A percentile compares a stretch with the other conserved stretches of the same genome.
phyloP scores from a whole-genome alignment of 768 basidiomycete species.

The Panellus pusillus region DNA sequence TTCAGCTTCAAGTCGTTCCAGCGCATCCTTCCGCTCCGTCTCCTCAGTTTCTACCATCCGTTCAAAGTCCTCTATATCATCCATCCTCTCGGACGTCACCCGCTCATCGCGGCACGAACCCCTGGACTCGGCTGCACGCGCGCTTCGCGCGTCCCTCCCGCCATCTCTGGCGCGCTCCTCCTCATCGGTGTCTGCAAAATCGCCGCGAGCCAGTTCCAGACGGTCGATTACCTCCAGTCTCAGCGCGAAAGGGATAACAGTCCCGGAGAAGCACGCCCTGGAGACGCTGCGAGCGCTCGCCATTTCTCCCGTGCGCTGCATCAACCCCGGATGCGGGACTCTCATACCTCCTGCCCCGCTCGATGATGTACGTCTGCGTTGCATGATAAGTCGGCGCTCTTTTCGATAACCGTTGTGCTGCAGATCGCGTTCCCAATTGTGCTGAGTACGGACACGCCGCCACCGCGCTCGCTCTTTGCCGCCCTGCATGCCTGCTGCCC shows the following conservation, averaged over 20 bases:
- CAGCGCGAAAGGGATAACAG: not conserved
- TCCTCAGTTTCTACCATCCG: constrained; percentile 6
- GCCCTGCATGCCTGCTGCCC: constrained; percentile 18
- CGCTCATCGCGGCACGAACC: constrained; percentile 12
- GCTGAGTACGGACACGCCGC: not conserved
- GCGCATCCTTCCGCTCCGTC: constrained; percentile 1
- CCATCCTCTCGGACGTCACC: constrained; percentile 7
- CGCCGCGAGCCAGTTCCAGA: constrained; percentile 9
- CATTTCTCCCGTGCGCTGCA: constrained; percentile 2
- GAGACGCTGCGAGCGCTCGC: constrained; percentile 4
- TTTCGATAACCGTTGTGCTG: too few species aligned
- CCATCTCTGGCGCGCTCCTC: constrained; percentile 8
- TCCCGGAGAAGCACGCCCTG: not conserved
- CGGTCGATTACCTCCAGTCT: not conserved
- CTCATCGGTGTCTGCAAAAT: not conserved
- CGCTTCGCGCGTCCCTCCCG: constrained; percentile 12
- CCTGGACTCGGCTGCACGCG: constrained; percentile 4
- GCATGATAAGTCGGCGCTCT: too few species aligned
- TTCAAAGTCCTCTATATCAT: not conserved
- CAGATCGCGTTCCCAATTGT: constrained; percentile 1
- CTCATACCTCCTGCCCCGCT: not conserved
- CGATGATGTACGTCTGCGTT: not conserved
- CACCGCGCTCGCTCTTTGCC: not conserved
- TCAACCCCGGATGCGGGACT: constrained; percentile 4
- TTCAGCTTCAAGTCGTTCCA: not conserved